These are phyloP conservation scores for Linnemannia hyalina DNA, from an alignment of 192 early-diverging fungal genomes.

Conservation along the genomic window DNA sequence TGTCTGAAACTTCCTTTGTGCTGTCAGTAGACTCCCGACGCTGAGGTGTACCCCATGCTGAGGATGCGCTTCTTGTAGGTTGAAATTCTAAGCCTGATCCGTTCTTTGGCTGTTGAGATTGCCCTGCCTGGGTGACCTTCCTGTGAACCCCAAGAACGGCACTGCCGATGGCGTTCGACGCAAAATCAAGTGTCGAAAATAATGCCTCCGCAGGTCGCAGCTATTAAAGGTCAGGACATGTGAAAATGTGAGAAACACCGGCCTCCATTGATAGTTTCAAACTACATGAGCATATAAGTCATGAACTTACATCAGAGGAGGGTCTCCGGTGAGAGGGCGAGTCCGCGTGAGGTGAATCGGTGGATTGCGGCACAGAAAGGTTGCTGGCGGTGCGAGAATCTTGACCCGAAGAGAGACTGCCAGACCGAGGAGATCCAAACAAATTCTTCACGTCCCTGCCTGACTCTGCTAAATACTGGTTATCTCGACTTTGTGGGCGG, in stretches of 20 bases:
- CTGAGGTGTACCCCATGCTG: background rate
- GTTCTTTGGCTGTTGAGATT: background rate
- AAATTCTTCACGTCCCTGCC: constrained; percentile 24
- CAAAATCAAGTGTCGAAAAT: constrained; percentile 51
- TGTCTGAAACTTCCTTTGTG: background rate
- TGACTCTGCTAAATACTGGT: background rate
- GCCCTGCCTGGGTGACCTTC: constrained; percentile 38
- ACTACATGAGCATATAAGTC: background rate
- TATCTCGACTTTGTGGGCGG: background rate
- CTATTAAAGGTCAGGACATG: constrained; percentile 1
- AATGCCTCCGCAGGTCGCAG: constrained; percentile 38
- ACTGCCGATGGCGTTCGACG: constrained; percentile 54
- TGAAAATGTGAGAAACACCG: no score
- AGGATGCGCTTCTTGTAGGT: background rate
- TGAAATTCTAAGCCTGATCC: background rate
- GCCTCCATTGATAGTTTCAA: no score
- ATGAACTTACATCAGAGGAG: constrained; percentile 32
- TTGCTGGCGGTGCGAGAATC: background rate
- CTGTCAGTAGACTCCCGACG: background rate
- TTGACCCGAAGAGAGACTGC: background rate
- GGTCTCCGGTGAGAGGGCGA: constrained; percentile 13
- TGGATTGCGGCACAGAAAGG: background rate
- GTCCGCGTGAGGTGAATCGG: background rate
- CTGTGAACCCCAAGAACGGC: constrained; percentile 49
- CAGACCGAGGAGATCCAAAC: background rate